Percentiles rank a stretch among this genome's conserved stretches.
Conservation (phyloP, 1,284 basidiomycete species). For the Ganoderma boninense region DNA sequence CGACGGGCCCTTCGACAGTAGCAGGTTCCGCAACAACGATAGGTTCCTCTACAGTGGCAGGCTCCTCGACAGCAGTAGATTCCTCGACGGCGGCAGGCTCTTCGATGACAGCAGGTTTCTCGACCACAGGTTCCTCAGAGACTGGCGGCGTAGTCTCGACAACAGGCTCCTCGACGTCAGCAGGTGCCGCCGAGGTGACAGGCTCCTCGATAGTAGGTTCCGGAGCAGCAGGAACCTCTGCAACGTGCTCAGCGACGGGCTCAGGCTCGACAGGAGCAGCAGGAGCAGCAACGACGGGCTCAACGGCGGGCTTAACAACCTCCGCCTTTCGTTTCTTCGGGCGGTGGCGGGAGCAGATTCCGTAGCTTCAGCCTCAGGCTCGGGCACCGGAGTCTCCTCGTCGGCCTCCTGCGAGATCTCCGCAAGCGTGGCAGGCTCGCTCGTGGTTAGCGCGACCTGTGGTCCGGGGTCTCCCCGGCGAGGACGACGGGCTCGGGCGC, state of each 20-base stretch:
- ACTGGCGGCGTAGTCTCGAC: too few species aligned
- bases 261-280: constrained; percentile 10
- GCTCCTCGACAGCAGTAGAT: too few species aligned
- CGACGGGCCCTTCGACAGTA: background rate
- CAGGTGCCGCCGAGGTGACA: background rate
- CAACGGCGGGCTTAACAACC: too few species aligned
- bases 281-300: background rate
- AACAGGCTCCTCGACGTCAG: background rate
- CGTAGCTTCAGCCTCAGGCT: constrained; percentile 6
- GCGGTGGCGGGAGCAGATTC: background rate
- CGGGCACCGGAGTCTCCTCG: constrained; percentile 21
- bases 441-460: constrained; percentile 43
- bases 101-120: too few species aligned
- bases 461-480: constrained; percentile 49
- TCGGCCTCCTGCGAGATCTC: constrained; percentile 30
- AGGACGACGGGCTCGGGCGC: constrained; percentile 46
- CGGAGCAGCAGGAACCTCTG: background rate
- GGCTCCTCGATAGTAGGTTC: background rate
- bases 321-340: constrained; percentile 1
- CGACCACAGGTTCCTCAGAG: too few species aligned
- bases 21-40: too few species aligned
- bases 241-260: background rate
- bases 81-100: too few species aligned
- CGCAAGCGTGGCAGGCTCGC: constrained; percentile 38
- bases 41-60: too few species aligned